These are phyloP conservation scores for Chlamydomonas sp. DNA, from an alignment of 139 green algal genomes.

Conservation along the genomic window DNA sequence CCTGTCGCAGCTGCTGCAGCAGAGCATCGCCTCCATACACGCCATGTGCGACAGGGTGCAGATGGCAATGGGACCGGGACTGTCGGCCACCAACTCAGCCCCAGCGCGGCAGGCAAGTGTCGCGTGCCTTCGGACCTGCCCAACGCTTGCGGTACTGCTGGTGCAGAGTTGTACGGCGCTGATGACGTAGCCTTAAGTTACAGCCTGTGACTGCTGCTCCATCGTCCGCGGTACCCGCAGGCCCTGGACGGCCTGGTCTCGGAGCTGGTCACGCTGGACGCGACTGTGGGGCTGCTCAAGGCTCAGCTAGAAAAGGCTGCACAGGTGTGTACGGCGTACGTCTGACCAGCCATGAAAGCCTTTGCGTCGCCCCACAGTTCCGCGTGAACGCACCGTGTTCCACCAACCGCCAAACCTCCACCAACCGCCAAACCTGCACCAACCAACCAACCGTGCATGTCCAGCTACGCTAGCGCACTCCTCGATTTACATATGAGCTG, in stretches of 20 bases:
- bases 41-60: slow-evolving; percentile 12
- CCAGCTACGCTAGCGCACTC: no score
- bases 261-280: slow-evolving; percentile 10
- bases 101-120: no score
- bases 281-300: neutral
- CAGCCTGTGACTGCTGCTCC: no score
- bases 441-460: no score
- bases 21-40: slow-evolving; percentile 3
- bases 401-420: no score
- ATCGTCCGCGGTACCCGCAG: neutral
- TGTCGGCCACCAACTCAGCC: no score
- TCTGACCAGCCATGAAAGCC: no score
- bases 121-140: neutral
- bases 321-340: neutral
- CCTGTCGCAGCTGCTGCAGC: slow-evolving; percentile 2
- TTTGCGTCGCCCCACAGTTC: no score
- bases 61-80: neutral
- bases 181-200: no score
- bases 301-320: neutral
- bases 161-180: neutral
- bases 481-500: no score
- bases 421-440: no score
- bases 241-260: neutral
- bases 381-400: no score
- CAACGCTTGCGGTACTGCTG: neutral